A percentile compares a stretch with the other conserved stretches of the same genome.
Evolutionary conservation across 73 alveolate genomes (phyloP).

Genomic region (Tetrahymena elliotti): DNA sequence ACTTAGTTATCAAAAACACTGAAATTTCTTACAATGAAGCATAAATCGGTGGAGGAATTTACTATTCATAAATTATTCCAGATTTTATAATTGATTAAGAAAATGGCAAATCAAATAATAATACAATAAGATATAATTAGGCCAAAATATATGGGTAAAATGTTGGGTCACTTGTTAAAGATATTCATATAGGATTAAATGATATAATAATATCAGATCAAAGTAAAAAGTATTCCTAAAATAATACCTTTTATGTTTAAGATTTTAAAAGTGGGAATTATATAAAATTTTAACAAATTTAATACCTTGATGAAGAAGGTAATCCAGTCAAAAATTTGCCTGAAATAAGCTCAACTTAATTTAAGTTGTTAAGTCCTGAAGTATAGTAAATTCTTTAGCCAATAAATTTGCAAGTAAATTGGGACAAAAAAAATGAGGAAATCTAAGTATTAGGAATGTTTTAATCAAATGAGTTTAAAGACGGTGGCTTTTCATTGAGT

Average conservation of each 20-base stretch:
- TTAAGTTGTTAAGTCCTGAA: not conserved
- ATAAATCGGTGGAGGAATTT: not conserved
- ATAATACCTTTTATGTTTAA: no score
- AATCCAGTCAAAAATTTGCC: not conserved
- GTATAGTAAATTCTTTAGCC: not conserved
- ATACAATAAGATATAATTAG: not conserved
- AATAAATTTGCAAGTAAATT: no score
- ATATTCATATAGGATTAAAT: no score
- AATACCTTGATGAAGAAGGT: not conserved
- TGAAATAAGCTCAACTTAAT: not conserved
- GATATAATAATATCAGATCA: not conserved
- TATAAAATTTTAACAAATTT: no score
- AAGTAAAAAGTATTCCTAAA: not conserved
- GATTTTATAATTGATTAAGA: not conserved
- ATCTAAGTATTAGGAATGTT: no score
- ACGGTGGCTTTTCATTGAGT: no score
- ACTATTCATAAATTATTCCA: not conserved
- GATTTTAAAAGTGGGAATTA: not conserved
- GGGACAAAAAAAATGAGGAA: no score
- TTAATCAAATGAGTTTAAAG: no score
- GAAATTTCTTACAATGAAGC: not conserved
- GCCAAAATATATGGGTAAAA: not conserved
- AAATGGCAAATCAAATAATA: no score
- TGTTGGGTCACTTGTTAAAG: not conserved
- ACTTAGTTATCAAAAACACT: not conserved